phyloP scores from a whole-genome alignment of 345 rosid genomes.

The Luvunga scandens region DNA sequence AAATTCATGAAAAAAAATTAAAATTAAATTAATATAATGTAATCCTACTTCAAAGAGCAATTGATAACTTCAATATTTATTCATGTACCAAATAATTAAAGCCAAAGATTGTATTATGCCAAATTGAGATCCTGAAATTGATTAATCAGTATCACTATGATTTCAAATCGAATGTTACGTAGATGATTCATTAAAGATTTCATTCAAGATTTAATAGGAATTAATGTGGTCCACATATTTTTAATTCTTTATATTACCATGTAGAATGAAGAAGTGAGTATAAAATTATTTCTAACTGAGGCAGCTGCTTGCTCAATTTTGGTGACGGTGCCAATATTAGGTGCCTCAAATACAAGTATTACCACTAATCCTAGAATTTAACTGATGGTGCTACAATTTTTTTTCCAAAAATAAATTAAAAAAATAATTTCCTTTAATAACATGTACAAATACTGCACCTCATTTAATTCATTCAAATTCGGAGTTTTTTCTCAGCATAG shows the following conservation, averaged over 20 bases:
- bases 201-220: neutral
- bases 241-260: too few species aligned
- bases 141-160: neutral
- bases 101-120: neutral
- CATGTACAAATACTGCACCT: neutral
- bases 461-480: neutral
- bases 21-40: neutral
- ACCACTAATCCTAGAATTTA: neutral
- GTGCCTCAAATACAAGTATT: neutral
- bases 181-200: neutral
- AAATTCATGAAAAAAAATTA: neutral
- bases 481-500: neutral
- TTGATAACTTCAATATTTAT: neutral
- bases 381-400: neutral
- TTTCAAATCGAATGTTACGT: neutral
- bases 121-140: neutral
- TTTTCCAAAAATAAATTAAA: neutral
- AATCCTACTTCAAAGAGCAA: too few species aligned
- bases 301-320: neutral
- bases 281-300: neutral
- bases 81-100: neutral
- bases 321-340: neutral
- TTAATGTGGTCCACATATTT: neutral
- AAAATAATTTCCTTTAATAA: neutral
- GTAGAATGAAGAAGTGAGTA: neutral